phyloP scores from a whole-genome alignment of 2,329 filamentous ascomycete genomes.

The Purpureocillium takamizusanense region DNA sequence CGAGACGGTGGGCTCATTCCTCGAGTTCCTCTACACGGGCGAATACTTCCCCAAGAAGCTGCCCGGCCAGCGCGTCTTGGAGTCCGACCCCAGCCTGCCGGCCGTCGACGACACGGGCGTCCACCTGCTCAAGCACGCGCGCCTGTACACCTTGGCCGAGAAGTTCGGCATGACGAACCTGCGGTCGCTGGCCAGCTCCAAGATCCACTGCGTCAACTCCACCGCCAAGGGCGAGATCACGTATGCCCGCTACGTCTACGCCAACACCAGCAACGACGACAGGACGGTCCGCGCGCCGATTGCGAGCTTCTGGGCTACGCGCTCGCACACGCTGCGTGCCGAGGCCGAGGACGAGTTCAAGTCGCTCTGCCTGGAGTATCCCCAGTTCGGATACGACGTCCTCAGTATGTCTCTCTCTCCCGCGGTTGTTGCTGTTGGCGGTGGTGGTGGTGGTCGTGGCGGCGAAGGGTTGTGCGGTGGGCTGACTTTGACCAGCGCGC shows the following conservation, averaged over 20 bases:
- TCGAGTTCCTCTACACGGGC: conserved; percentile 31
- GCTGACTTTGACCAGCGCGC: conserved; percentile 33
- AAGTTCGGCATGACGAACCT: conserved; percentile 62
- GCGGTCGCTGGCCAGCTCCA: conserved; percentile 70
- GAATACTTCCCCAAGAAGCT: conserved; percentile 64
- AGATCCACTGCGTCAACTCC: conserved; percentile 86
- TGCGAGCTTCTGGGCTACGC: conserved; percentile 82
- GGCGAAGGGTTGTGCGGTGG: too few relatives aligned
- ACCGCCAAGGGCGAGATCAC: conserved; percentile 84
- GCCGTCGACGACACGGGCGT: conserved; percentile 67
- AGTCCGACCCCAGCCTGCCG: conserved; percentile 57
- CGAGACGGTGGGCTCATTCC: conserved; percentile 27
- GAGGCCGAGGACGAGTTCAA: conserved; percentile 84
- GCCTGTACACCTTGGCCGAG: conserved; percentile 80
- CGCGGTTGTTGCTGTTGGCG: conserved; percentile 7
- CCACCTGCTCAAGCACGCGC: conserved; percentile 80
- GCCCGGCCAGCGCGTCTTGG: conserved; percentile 55
- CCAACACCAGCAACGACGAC: conserved; percentile 62
- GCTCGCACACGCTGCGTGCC: conserved; percentile 70
- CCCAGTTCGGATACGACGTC: conserved; percentile 89
- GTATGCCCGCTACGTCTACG: conserved; percentile 87
- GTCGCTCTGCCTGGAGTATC: conserved; percentile 75
- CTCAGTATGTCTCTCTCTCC: conserved; percentile 50
- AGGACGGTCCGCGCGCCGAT: conserved; percentile 69
- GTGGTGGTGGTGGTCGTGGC: too few relatives aligned